Base-by-base conservation (phyloP, 2,329 filamentous ascomycete genomes). In the Botryotinia calthae region DNA sequence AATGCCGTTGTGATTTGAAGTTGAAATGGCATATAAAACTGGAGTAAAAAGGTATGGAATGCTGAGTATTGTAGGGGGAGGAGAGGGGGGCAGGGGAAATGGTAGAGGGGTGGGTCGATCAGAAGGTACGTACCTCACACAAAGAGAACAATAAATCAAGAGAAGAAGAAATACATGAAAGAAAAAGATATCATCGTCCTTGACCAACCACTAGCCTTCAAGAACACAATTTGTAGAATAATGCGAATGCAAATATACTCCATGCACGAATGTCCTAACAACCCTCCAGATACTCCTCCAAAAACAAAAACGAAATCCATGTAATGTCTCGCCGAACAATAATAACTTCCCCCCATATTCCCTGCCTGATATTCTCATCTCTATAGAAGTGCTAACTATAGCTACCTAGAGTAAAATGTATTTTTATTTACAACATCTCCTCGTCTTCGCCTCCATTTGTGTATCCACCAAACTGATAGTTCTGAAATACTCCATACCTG, bases 381-480 rank as follows among this genome's bases (percentile, higher is more conserved):
- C 75, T 75, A 73, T 74, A 72, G 72, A 76, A 66, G 34, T 74
- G 73, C 71, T 75, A 75, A 71, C 73, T 77, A n/a, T 67, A 70
- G 70, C 74, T 79, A 78, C 73, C 71, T 76, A 56, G 34, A 76
- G 64, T 75, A 72, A 76, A 75, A 70, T 66, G n/a, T 58, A 64
- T 73, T 74, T 25, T 44, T 78, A 80, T 80, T 71, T 80, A 81
- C 77, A 80, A 74, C 79, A 81, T 81, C 72, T 81, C 79, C 71
- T 80, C 79, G 67, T 81, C 79, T 65, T 79, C 76, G 31, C 76
- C 76, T 61, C 76, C 71, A 72, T 75, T 71, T 25, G 75, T 69
- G 34, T 74, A 73, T 65, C 75, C 78, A 28, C 76, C 76, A 44
- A 78, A 75, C 40, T 78, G 75, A 34, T 72, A 76, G 44, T 76